A percentile compares a stretch with the other conserved stretches of the same genome.
Evolutionary conservation across 2,329 filamentous ascomycete genomes (phyloP).

Genomic region (Dothideomycetidae sp.): DNA sequence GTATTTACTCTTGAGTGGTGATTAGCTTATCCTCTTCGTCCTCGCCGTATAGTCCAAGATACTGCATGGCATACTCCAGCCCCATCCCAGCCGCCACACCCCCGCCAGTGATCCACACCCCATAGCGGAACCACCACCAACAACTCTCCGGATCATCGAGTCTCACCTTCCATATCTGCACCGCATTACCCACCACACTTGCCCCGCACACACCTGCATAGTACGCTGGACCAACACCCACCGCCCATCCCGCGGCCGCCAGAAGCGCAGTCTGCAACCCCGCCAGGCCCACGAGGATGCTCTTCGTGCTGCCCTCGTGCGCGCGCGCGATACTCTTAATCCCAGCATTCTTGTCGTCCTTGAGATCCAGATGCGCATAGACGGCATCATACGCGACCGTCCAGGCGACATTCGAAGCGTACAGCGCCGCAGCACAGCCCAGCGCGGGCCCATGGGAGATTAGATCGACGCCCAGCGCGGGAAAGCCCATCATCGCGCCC

Average conservation of each 20-base stretch:
- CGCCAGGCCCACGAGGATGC: constrained; percentile 57
- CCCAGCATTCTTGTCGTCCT: constrained; percentile 70
- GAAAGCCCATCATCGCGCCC: constrained; percentile 80
- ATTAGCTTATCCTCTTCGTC: too few species aligned
- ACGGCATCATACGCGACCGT: constrained; percentile 85
- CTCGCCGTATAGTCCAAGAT: constrained; percentile 11
- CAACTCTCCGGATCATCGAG: constrained; percentile 43
- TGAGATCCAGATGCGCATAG: constrained; percentile 84
- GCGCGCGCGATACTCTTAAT: constrained; percentile 80
- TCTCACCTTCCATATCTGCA: constrained; percentile 46
- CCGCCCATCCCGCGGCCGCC: constrained; percentile 51
- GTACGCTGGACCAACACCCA: constrained; percentile 44
- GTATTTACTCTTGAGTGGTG: too few species aligned
- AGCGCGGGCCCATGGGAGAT: constrained; percentile 48
- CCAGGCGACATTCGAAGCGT: constrained; percentile 70
- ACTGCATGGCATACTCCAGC: constrained; percentile 35
- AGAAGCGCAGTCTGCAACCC: constrained; percentile 55
- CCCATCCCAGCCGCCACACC: constrained; percentile 41
- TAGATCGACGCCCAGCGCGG: constrained; percentile 66
- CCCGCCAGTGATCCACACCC: constrained; percentile 47
- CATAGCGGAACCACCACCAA: constrained; percentile 52
- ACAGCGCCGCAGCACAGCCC: constrained; percentile 53
- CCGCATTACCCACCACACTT: constrained; percentile 38
- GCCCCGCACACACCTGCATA: constrained; percentile 45
- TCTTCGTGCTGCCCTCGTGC: constrained; percentile 64